Evolutionary conservation across 306 rosid species (phyloP).

Genomic region (Argentina anserina): DNA sequence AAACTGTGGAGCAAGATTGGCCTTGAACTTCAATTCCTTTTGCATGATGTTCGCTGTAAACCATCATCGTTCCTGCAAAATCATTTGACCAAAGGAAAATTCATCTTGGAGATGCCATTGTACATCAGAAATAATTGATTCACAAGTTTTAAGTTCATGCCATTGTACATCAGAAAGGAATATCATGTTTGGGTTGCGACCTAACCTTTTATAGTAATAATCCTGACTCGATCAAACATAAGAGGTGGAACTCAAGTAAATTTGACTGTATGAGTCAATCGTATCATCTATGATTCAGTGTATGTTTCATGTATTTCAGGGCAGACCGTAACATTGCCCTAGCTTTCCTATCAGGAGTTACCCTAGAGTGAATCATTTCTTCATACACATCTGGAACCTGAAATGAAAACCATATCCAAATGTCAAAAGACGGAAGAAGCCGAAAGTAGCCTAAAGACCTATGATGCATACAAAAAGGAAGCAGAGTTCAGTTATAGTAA

Average conservation of each 20-base stretch:
- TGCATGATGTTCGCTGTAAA: neutral
- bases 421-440: conserved; percentile 8
- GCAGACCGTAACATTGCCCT: conserved; percentile 94
- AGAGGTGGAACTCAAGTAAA: neutral
- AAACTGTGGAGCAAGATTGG: conserved; percentile 21
- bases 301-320: conserved; percentile 78
- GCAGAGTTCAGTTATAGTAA: neutral
- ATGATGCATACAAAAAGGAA: neutral
- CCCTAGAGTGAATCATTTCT: conserved; percentile 80
- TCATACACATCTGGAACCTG: conserved; percentile 94
- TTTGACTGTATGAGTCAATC: conserved; percentile 26
- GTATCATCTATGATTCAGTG: conserved; percentile 41
- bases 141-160: neutral
- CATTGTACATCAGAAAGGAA: neutral
- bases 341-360: conserved; percentile 88
- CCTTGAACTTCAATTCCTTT: conserved; percentile 15
- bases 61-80: conserved; percentile 24
- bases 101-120: neutral
- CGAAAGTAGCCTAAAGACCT: neutral
- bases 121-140: too few species aligned
- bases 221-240: conserved; percentile 19
- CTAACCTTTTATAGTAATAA: conserved; percentile 42
- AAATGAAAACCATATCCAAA: conserved; percentile 29
- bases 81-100: conserved; percentile 10
- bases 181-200: neutral